phyloP scores from a whole-genome alignment of 2,329 filamentous ascomycete genomes.

The Thielaviopsis ethacetica region DNA sequence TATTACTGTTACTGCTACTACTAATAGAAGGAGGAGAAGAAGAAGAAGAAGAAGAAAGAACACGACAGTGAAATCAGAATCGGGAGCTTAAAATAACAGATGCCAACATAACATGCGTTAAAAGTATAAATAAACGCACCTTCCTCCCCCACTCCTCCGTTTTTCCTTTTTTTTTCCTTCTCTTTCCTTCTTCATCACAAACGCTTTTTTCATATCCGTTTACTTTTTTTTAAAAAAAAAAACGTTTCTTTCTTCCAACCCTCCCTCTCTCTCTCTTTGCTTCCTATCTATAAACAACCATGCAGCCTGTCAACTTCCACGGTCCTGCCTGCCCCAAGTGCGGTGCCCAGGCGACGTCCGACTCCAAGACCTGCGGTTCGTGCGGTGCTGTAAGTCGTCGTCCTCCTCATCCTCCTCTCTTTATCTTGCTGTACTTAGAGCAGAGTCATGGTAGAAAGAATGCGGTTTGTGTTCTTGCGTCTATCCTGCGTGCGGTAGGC shows the following conservation, averaged over 20 bases:
- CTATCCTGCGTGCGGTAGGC: too few species aligned
- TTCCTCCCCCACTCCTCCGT: background rate
- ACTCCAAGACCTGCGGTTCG: constrained; percentile 34
- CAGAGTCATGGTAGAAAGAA: too few species aligned
- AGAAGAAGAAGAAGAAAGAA: too few species aligned
- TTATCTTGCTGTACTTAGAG: background rate
- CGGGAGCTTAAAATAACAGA: too few species aligned
- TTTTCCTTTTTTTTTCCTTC: background rate
- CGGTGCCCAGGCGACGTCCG: constrained; percentile 27
- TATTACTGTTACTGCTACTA: too few species aligned
- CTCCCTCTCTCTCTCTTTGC: too few species aligned
- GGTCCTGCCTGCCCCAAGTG: constrained; percentile 39
- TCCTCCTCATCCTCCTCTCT: background rate
- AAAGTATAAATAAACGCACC: background rate
- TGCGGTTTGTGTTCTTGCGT: too few species aligned
- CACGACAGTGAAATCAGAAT: too few species aligned
- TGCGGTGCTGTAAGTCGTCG: constrained; percentile 43
- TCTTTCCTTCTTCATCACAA: background rate
- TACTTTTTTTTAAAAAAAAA: background rate
- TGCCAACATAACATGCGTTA: background rate
- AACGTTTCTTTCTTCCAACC: background rate
- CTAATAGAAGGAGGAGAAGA: too few species aligned
- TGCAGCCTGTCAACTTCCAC: constrained; percentile 21
- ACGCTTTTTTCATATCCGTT: background rate
- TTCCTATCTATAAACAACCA: constrained; percentile 6